Evolutionary conservation across 495 filamentous ascomycete genomes (phyloP), one percentile per base, ranked within the genome.

Genomic region (Recurvomyces mirabilis): DNA sequence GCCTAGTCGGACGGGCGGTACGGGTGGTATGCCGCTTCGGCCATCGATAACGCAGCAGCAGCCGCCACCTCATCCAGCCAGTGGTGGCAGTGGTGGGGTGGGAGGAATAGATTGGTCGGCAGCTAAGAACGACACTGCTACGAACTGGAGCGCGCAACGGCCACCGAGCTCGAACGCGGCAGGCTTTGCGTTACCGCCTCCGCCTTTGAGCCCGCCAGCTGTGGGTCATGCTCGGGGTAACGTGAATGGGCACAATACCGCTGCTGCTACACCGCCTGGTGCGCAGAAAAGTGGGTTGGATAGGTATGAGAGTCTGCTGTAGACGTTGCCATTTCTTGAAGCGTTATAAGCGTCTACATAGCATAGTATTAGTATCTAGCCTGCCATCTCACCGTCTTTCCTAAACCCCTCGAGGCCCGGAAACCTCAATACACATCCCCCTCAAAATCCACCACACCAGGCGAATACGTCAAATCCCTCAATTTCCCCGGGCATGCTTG

Each of bases 251-350:
- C n/a, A 7, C 26, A 29, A n/a, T 7, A 7, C 26, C 7, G 7
- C 26, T 29, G 7, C 26, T 7, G 26, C 26, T 29, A n/a, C 7
- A 29, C 26, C n/a, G 26, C 7, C 25, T 40, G 23, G 41, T 6
- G 26, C 15, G 11, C 40, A 46, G 52, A 28, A 34, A 19, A 34
- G 37, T 21, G 55, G 55, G 15, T 35, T 59, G 36, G 54, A 57
- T 47, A 49, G 24, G 38, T 57, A 57, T 39, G 53, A 59, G 47
- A 57, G 54, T 46, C 42, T 59, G 42, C 22, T 59, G 22, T 54
- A n/a, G n/a, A n/a, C n/a, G n/a, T n/a, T n/a, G n/a, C n/a, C n/a
- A n/a, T n/a, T n/a, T n/a, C n/a, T n/a, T n/a, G n/a, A n/a, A n/a
- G n/a, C n/a, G n/a, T n/a, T n/a, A n/a, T n/a, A n/a, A n/a, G n/a